phyloP scores from a whole-genome alignment of 495 filamentous ascomycete genomes.

The Penicillium ochrochloron region DNA sequence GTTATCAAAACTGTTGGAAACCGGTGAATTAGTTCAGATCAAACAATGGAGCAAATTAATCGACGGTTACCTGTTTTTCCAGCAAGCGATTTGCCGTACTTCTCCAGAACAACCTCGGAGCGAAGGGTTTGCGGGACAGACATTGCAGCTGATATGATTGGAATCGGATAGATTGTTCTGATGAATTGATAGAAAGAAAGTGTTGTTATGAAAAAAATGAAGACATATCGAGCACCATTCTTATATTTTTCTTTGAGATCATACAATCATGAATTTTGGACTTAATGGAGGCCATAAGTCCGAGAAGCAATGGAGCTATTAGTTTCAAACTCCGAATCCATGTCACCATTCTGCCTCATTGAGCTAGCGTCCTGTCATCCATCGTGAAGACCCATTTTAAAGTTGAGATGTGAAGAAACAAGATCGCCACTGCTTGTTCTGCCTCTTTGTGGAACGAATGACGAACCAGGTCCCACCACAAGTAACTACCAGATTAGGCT shows the following conservation, averaged over 20 bases:
- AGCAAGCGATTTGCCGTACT: slow-evolving; percentile 25
- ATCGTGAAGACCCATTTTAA: not conserved
- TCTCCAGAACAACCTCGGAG: slow-evolving; percentile 30
- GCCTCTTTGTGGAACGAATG: not conserved
- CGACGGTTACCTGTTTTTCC: slow-evolving; percentile 27
- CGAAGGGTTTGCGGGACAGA: slow-evolving; percentile 23
- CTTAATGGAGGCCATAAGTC: not conserved
- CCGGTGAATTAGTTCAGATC: not conserved
- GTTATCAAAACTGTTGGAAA: slow-evolving; percentile 24
- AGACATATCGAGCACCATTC: not conserved
- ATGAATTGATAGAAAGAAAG: not conserved
- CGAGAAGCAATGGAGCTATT: not conserved
- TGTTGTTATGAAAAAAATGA: not conserved
- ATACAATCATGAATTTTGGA: not conserved
- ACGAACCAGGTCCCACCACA: not conserved
- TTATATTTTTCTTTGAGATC: not conserved
- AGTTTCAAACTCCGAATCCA: not conserved
- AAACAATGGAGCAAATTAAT: not conserved
- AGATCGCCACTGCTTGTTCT: not conserved
- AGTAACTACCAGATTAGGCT: slow-evolving; percentile 13
- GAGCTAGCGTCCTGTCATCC: slow-evolving; percentile 13
- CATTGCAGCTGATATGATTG: slow-evolving; percentile 10
- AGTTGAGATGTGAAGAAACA: not conserved
- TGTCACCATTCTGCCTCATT: not conserved
- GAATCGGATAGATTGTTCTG: not conserved